Conservation (phyloP, 2,329 filamentous ascomycete genomes). For the Cadophora sp. region DNA sequence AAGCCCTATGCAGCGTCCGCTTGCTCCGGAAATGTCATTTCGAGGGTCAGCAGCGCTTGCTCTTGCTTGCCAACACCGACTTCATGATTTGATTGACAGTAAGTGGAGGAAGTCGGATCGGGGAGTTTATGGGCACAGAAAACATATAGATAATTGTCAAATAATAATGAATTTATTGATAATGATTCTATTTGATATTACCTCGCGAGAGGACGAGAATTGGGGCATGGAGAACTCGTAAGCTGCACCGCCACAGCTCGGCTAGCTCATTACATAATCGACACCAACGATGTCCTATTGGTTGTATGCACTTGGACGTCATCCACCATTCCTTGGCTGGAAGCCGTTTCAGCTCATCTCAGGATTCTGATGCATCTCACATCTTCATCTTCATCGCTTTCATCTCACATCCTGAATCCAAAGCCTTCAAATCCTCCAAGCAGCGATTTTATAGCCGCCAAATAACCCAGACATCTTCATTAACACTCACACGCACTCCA, state of each 20-base stretch:
- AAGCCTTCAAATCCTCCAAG: background rate
- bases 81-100: background rate
- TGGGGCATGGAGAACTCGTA: background rate
- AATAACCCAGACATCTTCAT: background rate
- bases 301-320: slow-evolving; percentile 13
- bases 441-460: background rate
- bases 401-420: background rate
- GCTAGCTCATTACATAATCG: slow-evolving; percentile 3
- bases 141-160: background rate
- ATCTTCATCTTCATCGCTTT: background rate
- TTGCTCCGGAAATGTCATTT: slow-evolving; percentile 13
- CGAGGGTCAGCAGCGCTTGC: slow-evolving; percentile 12
- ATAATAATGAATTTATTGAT: slow-evolving; percentile 12
- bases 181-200: background rate
- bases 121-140: background rate
- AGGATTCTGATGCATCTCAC: background rate
- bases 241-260: slow-evolving; percentile 15
- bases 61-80: slow-evolving; percentile 16
- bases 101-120: too few relatives aligned
- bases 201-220: too few relatives aligned
- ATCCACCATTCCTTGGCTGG: background rate
- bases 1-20: slow-evolving; percentile 1
- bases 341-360: background rate
- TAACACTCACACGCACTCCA: background rate
- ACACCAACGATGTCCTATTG: background rate